Conservation (phyloP, 768 basidiomycete genomes). For the Phallus indusiatus region DNA sequence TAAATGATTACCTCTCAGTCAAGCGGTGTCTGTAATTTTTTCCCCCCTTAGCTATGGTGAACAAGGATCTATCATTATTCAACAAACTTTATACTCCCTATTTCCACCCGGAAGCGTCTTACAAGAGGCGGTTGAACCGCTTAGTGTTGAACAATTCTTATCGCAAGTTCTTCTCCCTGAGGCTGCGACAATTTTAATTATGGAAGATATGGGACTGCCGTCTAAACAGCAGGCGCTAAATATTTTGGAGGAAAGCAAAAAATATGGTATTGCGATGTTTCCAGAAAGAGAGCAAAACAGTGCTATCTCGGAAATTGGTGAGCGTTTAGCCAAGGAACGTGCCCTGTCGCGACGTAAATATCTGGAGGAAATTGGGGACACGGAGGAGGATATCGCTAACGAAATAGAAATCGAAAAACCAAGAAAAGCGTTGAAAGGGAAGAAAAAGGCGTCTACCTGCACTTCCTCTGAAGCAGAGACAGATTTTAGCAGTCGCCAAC, state of each 20-base stretch:
- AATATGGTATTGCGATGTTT: conserved; percentile 82
- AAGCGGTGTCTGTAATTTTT: background rate
- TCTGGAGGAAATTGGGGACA: conserved; percentile 31
- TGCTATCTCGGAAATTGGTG: conserved; percentile 21
- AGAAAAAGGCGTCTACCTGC: background rate
- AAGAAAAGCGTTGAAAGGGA: background rate
- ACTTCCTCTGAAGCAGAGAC: background rate
- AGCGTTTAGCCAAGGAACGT: conserved; percentile 36
- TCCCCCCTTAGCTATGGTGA: conserved; percentile 79
- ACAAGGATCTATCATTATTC: conserved; percentile 71
- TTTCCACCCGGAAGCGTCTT: conserved; percentile 58
- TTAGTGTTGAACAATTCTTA: conserved; percentile 68
- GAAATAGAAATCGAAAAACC: conserved; percentile 13
- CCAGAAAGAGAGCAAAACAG: conserved; percentile 46
- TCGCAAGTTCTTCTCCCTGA: conserved; percentile 87
- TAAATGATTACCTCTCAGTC: conserved; percentile 10
- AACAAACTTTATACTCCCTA: conserved; percentile 63
- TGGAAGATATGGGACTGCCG: conserved; percentile 52
- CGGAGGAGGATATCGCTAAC: conserved; percentile 21
- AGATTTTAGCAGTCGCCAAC: background rate
- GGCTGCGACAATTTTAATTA: conserved; percentile 71
- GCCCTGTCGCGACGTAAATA: conserved; percentile 32
- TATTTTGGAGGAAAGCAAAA: conserved; percentile 65
- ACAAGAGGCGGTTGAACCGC: conserved; percentile 45
- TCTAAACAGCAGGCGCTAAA: conserved; percentile 39